Conservation (phyloP, 2,329 filamentous ascomycete species). For the Pseudocercospora eumusae region DNA sequence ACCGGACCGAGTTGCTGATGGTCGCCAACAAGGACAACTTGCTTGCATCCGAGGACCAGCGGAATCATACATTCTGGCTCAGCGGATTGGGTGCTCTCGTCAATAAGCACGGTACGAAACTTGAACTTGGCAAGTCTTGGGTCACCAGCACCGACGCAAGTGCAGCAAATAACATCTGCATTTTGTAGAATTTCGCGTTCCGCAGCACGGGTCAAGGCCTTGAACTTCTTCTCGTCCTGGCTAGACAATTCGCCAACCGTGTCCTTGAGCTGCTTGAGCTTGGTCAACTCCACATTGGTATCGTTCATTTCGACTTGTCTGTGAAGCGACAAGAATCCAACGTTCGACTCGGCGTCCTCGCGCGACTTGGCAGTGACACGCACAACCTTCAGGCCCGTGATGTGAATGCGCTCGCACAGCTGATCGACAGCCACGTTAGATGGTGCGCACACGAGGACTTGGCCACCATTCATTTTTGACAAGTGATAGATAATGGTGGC, state of each 20-base stretch:
- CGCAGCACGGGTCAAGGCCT: slow-evolving; percentile 87
- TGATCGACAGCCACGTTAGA: slow-evolving; percentile 99
- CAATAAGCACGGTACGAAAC: slow-evolving; percentile 95
- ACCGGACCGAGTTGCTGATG: slow-evolving; percentile 97
- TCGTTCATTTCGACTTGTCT: slow-evolving; percentile 97
- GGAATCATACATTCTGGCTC: slow-evolving; percentile 99
- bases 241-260: slow-evolving; percentile 90
- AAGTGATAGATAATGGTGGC: slow-evolving; percentile 98
- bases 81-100: slow-evolving; percentile 96
- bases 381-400: slow-evolving; percentile 92
- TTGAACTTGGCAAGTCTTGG: slow-evolving; percentile 95
- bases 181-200: slow-evolving; percentile 94
- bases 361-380: slow-evolving; percentile 98
- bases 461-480: slow-evolving; percentile 89
- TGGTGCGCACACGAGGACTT: slow-evolving; percentile 93
- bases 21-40: slow-evolving; percentile 96
- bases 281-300: slow-evolving; percentile 88
- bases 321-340: slow-evolving; percentile 91
- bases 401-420: slow-evolving; percentile 93
- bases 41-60: slow-evolving; percentile 93
- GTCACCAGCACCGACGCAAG: slow-evolving; percentile 94
- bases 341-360: slow-evolving; percentile 97
- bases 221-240: slow-evolving; percentile 98
- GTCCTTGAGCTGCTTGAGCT: slow-evolving; percentile 88
- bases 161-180: slow-evolving; percentile 98